Conservation (phyloP, 2,329 filamentous ascomycete species). For the Stromatinia cepivora region DNA sequence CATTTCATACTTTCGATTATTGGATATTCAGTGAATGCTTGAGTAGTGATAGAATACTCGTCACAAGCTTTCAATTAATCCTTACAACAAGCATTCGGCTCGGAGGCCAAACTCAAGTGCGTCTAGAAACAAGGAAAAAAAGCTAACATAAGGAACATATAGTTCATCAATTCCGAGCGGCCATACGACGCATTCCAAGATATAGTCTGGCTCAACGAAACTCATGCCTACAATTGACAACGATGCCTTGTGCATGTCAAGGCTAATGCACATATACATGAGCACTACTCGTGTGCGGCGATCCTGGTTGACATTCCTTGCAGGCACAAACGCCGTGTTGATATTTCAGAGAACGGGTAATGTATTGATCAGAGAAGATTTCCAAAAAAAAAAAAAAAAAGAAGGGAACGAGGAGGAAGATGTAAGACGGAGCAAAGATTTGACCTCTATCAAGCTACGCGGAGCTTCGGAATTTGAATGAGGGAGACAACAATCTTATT, state of each 20-base stretch:
- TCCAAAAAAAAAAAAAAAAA: neutral
- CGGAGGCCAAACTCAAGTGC: neutral
- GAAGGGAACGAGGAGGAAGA: neutral
- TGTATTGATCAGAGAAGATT: neutral
- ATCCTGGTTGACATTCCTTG: conserved; percentile 28
- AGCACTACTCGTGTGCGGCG: conserved; percentile 28
- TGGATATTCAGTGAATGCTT: neutral
- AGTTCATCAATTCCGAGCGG: neutral
- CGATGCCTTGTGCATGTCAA: conserved; percentile 15
- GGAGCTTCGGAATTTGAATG: neutral
- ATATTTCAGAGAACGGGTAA: neutral
- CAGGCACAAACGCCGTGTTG: neutral
- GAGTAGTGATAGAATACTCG: neutral
- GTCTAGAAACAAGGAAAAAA: neutral
- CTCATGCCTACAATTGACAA: conserved; percentile 24
- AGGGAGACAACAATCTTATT: neutral
- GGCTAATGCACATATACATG: conserved; percentile 24
- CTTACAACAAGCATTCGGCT: too few species aligned
- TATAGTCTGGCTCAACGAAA: conserved; percentile 27
- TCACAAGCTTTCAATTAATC: too few species aligned
- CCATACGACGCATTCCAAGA: conserved; percentile 2
- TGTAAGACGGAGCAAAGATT: neutral
- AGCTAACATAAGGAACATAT: neutral
- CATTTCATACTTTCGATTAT: neutral
- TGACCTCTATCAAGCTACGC: neutral